A percentile compares a stretch with the other conserved stretches of the same genome.
These are phyloP conservation scores for Priceomyces castillae DNA, from an alignment of 805 yeast genomes.

Conservation along the genomic window DNA sequence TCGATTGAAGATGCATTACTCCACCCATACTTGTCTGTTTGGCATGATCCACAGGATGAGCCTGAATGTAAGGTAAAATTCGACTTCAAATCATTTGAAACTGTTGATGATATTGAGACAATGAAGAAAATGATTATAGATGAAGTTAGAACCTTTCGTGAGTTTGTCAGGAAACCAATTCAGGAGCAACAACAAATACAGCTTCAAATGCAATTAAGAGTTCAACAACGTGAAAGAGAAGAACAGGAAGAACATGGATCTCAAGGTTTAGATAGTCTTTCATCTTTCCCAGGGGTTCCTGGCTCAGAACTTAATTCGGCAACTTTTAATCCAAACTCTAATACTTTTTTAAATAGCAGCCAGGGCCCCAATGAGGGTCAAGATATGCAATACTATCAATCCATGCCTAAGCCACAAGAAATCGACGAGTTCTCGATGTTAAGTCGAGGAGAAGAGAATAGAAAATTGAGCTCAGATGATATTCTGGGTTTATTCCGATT, in stretches of 20 bases:
- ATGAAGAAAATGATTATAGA: conserved; percentile 77
- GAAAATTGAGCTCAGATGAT: conserved; percentile 9
- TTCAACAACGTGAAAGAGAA: conserved; percentile 25
- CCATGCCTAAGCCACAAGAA: conserved; percentile 45
- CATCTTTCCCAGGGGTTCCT: conserved; percentile 1
- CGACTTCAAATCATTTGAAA: conserved; percentile 81
- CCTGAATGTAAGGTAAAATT: conserved; percentile 77
- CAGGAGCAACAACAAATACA: conserved; percentile 49
- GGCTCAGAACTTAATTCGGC: conserved; percentile 5
- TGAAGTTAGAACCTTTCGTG: conserved; percentile 77
- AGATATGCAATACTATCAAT: conserved; percentile 30
- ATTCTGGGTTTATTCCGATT: conserved; percentile 33
- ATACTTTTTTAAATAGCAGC: background rate
- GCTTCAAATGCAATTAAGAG: conserved; percentile 30
- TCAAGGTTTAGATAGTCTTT: background rate
- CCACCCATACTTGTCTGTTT: conserved; percentile 86
- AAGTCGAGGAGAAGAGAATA: conserved; percentile 4
- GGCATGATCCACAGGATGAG: conserved; percentile 96
- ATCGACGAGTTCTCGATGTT: conserved; percentile 35
- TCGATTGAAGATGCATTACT: conserved; percentile 86
- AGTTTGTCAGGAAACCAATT: conserved; percentile 74
- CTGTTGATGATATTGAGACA: conserved; percentile 69
- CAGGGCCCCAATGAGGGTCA: conserved; percentile 8
- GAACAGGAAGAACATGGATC: conserved; percentile 17
- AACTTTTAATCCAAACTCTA: conserved; percentile 9